Conservation (phyloP, 495 filamentous ascomycete genomes). For the Penicillium lividum region DNA sequence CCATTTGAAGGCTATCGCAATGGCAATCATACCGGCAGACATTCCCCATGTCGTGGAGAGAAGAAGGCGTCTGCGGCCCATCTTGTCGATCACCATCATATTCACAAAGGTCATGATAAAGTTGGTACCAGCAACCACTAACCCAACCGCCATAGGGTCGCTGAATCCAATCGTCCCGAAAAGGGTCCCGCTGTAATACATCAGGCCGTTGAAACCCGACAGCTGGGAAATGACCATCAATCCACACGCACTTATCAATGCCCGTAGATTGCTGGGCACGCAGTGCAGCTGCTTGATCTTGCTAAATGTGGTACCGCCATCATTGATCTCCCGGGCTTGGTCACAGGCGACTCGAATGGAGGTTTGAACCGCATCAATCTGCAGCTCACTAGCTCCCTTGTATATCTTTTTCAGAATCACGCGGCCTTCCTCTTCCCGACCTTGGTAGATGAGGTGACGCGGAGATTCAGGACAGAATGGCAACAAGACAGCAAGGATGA, state of each 20-base stretch:
- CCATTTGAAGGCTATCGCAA: slow-evolving; percentile 51
- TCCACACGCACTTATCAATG: slow-evolving; percentile 51
- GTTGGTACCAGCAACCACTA: slow-evolving; percentile 54
- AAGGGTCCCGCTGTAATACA: slow-evolving; percentile 55
- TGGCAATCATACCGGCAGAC: slow-evolving; percentile 40
- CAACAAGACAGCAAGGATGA: slow-evolving; percentile 43
- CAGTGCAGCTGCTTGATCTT: slow-evolving; percentile 50
- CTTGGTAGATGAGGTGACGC: slow-evolving; percentile 51
- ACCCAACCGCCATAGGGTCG: slow-evolving; percentile 52
- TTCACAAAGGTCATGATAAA: slow-evolving; percentile 56
- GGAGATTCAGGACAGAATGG: slow-evolving; percentile 56
- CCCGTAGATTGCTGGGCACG: slow-evolving; percentile 49
- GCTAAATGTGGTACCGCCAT: slow-evolving; percentile 32
- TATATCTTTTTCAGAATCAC: slow-evolving; percentile 42
- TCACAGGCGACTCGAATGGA: slow-evolving; percentile 38
- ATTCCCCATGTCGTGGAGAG: slow-evolving; percentile 52
- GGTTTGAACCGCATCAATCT: slow-evolving; percentile 40
- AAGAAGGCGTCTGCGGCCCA: slow-evolving; percentile 52
- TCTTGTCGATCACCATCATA: slow-evolving; percentile 48
- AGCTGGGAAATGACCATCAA: slow-evolving; percentile 52
- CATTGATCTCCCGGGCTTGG: slow-evolving; percentile 38
- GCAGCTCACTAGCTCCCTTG: slow-evolving; percentile 33
- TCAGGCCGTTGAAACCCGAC: slow-evolving; percentile 51
- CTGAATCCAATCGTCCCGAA: slow-evolving; percentile 55
- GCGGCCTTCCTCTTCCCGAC: slow-evolving; percentile 40